A percentile compares a stretch with the other conserved stretches of the same genome.
These are phyloP conservation scores for Polyplosphaeria fusca DNA, from an alignment of 495 filamentous ascomycete species.

Conservation along the genomic window DNA sequence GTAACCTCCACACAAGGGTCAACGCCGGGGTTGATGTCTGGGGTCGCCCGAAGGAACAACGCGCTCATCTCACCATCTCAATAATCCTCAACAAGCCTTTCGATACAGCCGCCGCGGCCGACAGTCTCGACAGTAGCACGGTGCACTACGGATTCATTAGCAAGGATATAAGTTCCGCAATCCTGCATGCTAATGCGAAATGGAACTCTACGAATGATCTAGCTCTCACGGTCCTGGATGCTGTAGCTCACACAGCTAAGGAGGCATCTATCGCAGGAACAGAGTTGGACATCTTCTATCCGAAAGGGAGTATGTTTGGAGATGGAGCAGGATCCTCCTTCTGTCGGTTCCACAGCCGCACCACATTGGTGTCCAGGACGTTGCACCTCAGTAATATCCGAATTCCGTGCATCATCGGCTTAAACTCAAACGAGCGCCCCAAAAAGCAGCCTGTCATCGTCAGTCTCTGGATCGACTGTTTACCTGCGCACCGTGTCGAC, in stretches of 20 bases:
- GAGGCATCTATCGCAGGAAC: slow-evolving; percentile 1
- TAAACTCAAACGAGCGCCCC: slow-evolving; percentile 57
- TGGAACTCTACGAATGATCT: slow-evolving; percentile 15
- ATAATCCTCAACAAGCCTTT: slow-evolving; percentile 50
- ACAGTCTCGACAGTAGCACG: slow-evolving; percentile 53
- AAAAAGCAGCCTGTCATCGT: slow-evolving; percentile 58
- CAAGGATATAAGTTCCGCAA: slow-evolving; percentile 47
- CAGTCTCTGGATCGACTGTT: slow-evolving; percentile 53
- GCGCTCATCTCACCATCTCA: slow-evolving; percentile 51
- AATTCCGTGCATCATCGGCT: slow-evolving; percentile 58
- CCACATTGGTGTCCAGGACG: slow-evolving; percentile 17
- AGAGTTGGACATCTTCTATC: slow-evolving; percentile 33
- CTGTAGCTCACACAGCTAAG: slow-evolving; percentile 4
- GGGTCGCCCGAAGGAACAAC: slow-evolving; percentile 54
- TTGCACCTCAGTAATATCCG: slow-evolving; percentile 45
- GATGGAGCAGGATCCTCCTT: slow-evolving; percentile 27
- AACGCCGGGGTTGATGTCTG: slow-evolving; percentile 54
- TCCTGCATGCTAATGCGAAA: slow-evolving; percentile 29
- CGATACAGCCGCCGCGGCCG: slow-evolving; percentile 45
- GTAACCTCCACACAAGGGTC: slow-evolving; percentile 49
- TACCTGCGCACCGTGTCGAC: slow-evolving; percentile 40
- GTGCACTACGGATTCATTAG: slow-evolving; percentile 60
- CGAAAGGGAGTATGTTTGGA: slow-evolving; percentile 40
- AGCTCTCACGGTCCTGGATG: background rate
- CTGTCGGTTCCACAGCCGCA: background rate